These are phyloP conservation scores for Endocladia muricata DNA, from an alignment of 31 red algal species.

Conservation along the genomic window DNA sequence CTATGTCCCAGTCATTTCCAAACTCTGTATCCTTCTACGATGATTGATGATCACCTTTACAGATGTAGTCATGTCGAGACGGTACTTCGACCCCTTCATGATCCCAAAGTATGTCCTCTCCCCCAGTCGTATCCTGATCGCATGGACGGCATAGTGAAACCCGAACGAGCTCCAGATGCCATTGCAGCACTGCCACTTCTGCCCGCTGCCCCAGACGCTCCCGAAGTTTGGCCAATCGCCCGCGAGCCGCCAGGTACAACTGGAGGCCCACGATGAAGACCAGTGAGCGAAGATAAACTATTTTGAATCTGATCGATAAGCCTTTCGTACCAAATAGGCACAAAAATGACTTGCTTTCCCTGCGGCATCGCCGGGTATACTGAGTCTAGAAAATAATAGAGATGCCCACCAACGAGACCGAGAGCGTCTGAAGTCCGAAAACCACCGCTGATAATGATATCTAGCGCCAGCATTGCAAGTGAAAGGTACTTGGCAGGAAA, in stretches of 20 bases:
- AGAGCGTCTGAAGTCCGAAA: conserved; percentile 41
- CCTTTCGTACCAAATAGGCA: conserved; percentile 56
- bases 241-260: not conserved
- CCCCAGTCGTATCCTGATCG: conserved; percentile 42
- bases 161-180: conserved; percentile 30
- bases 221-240: not conserved
- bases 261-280: conserved; percentile 9
- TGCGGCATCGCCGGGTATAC: conserved; percentile 84
- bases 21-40: too few species aligned
- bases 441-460: conserved; percentile 46
- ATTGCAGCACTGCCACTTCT: conserved; percentile 13
- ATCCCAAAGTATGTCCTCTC: conserved; percentile 49
- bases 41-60: too few species aligned
- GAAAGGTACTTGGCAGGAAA: conserved; percentile 93
- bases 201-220: not conserved
- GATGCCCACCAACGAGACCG: conserved; percentile 82
- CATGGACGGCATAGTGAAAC: conserved; percentile 38
- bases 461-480: conserved; percentile 66
- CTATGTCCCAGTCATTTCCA: too few species aligned
- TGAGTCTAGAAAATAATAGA: conserved; percentile 93
- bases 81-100: too few species aligned
- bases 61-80: too few species aligned
- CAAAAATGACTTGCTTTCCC: conserved; percentile 57
- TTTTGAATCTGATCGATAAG: conserved; percentile 49
- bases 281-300: conserved; percentile 43